Evolutionary conservation across 1,284 basidiomycete genomes (phyloP).

Genomic region (Trichosporon faecale): DNA sequence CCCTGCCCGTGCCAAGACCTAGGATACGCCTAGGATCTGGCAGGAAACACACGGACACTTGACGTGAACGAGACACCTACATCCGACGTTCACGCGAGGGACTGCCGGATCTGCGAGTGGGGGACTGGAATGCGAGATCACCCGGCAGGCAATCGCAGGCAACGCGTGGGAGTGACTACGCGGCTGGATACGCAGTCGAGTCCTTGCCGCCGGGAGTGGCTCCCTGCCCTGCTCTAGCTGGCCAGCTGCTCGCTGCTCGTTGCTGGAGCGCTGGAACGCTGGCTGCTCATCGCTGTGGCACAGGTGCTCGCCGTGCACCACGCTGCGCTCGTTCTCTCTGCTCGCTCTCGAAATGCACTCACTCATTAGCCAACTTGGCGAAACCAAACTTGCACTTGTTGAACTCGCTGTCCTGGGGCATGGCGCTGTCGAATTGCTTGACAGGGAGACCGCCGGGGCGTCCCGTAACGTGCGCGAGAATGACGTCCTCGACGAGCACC

Average conservation of each 20-base stretch:
- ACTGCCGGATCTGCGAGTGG: background rate
- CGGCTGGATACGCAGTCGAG: too few species aligned
- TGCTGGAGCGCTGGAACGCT: too few species aligned
- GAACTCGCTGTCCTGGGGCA: conserved; percentile 10
- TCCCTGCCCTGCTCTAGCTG: too few species aligned
- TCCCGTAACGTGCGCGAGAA: background rate
- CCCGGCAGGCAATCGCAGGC: too few species aligned
- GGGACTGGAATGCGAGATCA: too few species aligned
- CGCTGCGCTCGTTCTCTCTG: background rate
- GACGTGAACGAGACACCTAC: background rate
- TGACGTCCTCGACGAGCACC: conserved; percentile 1
- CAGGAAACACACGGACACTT: too few species aligned
- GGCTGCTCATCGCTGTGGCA: too few species aligned
- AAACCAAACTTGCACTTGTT: conserved; percentile 8
- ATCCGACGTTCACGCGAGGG: background rate
- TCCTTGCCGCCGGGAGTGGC: too few species aligned
- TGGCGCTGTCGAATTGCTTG: background rate
- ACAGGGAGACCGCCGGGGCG: background rate
- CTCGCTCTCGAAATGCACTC: background rate
- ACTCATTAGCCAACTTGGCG: conserved; percentile 3
- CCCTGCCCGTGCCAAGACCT: too few species aligned
- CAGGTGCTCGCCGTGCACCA: background rate
- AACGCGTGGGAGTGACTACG: too few species aligned
- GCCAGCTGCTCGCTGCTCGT: background rate
- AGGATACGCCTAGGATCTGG: too few species aligned